Base-by-base conservation (phyloP, 2,329 filamentous ascomycete species). In the Fusarium virguliforme region DNA sequence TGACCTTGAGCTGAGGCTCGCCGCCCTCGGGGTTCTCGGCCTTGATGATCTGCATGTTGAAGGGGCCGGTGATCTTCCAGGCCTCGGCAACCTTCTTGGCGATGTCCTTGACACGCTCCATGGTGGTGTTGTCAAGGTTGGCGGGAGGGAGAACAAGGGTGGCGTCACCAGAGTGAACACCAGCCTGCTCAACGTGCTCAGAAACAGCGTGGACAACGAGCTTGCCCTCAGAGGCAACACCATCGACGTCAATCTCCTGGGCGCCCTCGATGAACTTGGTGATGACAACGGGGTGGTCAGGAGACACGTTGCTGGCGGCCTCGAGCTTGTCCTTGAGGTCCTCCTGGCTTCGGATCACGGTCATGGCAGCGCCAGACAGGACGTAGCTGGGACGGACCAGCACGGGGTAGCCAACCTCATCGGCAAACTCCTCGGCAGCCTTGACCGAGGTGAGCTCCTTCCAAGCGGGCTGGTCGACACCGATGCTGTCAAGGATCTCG, bases 11-110 rank as follows among this genome's bases (percentile, higher is more conserved):
- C 30, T 89, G 86, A 35, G 93, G 89, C 78, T 92, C 88, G 62
- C 91, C 91, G 64, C 92, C 92, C 65, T 93, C 90, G 34, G 92
- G 89, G 77, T 92, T 86, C 12, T 93, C 87, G 37, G 93, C 94
- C 86, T 97, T 97, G 88, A 99, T 98, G 83, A 99, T 97, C 81
- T 99, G 96, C 95, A 99, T 98, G 88, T 99, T 99, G 90, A 98
- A 99, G 65, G 96, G 96, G 61, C 96, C 96, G 22, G 94, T 98
- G 81, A 98, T 98, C 79, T 89, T 94, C 94, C 95, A 98, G 53
- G 96, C 96, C 84, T 96, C 93, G 73, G 96, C 96, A 58, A 99
- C 95, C 89, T 97, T 98, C 82, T 95, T 84, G 15, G 96, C 95
- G 76, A 99, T 98, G 75, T 94, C 94, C 90, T 98, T 98, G 79